Evolutionary conservation across 2,329 filamentous ascomycete species (phyloP).

Genomic region (Pseudocercospora cruenta): DNA sequence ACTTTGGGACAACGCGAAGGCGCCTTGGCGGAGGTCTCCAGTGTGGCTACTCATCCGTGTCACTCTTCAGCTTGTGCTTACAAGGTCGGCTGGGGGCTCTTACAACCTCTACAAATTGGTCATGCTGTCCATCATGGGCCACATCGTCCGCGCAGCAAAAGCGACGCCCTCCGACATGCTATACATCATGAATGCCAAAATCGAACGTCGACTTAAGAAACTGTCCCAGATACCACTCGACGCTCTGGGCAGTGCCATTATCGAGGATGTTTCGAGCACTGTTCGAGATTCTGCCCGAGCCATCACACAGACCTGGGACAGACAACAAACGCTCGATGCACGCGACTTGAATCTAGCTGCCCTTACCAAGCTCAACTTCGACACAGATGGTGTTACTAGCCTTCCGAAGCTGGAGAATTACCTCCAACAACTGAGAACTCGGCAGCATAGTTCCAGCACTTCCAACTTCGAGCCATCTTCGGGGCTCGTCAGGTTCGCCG

Average conservation of each 20-base stretch:
- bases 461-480: constrained; percentile 2
- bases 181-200: constrained; percentile 32
- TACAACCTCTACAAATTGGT: constrained; percentile 29
- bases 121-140: constrained; percentile 57
- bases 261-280: background rate
- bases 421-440: background rate
- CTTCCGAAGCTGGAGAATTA: background rate
- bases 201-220: constrained; percentile 32
- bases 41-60: constrained; percentile 68
- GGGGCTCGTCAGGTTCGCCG: constrained; percentile 1
- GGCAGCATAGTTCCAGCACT: background rate
- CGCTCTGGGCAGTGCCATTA: background rate
- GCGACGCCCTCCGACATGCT: constrained; percentile 15
- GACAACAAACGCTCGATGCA: constrained; percentile 1
- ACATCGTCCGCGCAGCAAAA: constrained; percentile 41
- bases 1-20: constrained; percentile 47
- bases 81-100: constrained; percentile 36
- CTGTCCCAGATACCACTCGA: background rate
- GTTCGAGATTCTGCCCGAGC: background rate
- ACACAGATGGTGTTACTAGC: background rate
- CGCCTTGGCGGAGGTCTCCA: constrained; percentile 65
- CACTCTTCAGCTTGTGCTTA: constrained; percentile 56
- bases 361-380: constrained; percentile 7
- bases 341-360: constrained; percentile 14
- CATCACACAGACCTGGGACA: background rate